Percentiles rank a stretch among this genome's conserved stretches.
These are phyloP conservation scores for Fusarium tupiense DNA, from an alignment of 2,329 filamentous ascomycete species.

Conservation along the genomic window DNA sequence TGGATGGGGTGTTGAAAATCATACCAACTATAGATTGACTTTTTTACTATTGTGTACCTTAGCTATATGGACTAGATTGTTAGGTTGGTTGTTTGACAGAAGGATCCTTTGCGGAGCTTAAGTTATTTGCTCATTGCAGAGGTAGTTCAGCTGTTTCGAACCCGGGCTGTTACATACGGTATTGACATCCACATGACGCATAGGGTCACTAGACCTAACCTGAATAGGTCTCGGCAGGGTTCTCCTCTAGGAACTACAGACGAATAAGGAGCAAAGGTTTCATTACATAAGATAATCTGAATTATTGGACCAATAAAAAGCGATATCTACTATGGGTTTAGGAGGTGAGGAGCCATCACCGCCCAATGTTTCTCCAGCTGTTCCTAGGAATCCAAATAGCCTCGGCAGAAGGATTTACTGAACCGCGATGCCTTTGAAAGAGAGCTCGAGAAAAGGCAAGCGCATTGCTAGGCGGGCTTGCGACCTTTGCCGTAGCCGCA, in stretches of 20 bases:
- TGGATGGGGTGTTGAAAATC: background rate
- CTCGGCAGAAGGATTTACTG: background rate
- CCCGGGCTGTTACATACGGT: background rate
- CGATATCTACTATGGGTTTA: background rate
- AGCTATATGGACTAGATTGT: background rate
- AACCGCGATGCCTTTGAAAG: background rate
- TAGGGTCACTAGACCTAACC: background rate
- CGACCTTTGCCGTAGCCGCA: background rate
- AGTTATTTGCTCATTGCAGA: background rate
- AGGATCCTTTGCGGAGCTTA: rapidly evolving
- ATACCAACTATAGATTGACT: background rate
- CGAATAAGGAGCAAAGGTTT: too few species aligned
- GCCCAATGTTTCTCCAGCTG: background rate
- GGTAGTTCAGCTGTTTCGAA: background rate
- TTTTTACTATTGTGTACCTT: background rate
- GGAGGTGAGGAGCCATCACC: background rate
- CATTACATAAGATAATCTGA: too few species aligned
- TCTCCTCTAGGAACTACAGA: background rate
- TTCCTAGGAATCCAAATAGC: background rate
- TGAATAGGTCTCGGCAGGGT: background rate
- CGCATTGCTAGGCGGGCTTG: background rate
- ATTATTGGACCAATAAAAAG: too few species aligned
- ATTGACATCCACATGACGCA: background rate
- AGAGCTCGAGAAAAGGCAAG: background rate
- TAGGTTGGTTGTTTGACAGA: background rate